A percentile compares a stretch with the other conserved stretches of the same genome.
Evolutionary conservation across 2,329 filamentous ascomycete species (phyloP).

Genomic region (Meredithiella fracta): DNA sequence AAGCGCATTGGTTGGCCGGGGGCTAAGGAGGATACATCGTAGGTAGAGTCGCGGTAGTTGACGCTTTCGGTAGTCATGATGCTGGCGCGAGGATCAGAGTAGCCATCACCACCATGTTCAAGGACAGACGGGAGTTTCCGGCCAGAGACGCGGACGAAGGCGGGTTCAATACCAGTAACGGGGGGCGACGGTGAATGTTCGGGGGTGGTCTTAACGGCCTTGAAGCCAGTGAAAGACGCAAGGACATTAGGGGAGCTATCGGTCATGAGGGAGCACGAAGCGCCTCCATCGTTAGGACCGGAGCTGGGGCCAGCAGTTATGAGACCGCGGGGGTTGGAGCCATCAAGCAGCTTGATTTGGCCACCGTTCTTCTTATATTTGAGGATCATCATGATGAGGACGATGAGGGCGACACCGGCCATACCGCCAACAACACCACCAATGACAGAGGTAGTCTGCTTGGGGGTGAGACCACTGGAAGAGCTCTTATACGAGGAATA

Average conservation of each 20-base stretch:
- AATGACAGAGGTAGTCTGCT: constrained; percentile 24
- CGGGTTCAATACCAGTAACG: constrained; percentile 30
- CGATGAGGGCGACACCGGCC: constrained; percentile 40
- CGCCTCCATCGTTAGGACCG: constrained; percentile 5
- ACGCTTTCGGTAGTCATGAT: constrained; percentile 24
- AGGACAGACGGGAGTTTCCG: constrained; percentile 48
- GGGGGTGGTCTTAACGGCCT: constrained; percentile 10
- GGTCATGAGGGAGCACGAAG: not conserved
- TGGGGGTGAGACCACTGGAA: constrained; percentile 3
- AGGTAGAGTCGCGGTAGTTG: constrained; percentile 14
- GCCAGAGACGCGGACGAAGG: constrained; percentile 50
- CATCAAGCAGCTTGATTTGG: constrained; percentile 28
- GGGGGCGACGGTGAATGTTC: constrained; percentile 16
- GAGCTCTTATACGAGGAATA: constrained; percentile 15
- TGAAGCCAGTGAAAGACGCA: constrained; percentile 13
- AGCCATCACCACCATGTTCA: constrained; percentile 46
- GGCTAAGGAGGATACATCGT: constrained; percentile 23
- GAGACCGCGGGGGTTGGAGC: constrained; percentile 18
- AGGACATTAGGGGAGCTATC: constrained; percentile 8
- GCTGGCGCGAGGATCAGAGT: constrained; percentile 32
- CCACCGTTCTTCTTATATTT: constrained; percentile 37
- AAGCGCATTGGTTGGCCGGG: constrained; percentile 24
- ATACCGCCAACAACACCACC: constrained; percentile 41
- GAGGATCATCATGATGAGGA: constrained; percentile 37
- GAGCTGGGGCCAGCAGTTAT: constrained; percentile 15